phyloP scores from a whole-genome alignment of 257 asterid genomes.

The Thymus quinquecostatus region DNA sequence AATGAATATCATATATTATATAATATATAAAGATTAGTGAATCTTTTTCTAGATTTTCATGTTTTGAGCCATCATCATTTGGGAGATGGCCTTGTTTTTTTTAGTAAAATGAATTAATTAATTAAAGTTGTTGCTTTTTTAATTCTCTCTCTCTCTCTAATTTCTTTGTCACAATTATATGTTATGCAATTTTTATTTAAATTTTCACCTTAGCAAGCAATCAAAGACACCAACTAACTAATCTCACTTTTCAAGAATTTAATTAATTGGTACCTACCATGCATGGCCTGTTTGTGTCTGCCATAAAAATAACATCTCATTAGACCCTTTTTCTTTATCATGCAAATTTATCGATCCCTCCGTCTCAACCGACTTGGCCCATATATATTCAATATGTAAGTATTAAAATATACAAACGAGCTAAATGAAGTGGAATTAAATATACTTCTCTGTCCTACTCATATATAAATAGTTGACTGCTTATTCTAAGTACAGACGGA shows the following conservation, averaged over 20 bases:
- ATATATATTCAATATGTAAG: no score
- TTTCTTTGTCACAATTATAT: slow-evolving; percentile 33
- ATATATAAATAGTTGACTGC: no score
- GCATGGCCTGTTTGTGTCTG: slow-evolving; percentile 75
- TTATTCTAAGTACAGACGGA: no score
- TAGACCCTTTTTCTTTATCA: slow-evolving; percentile 46
- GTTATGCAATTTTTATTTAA: slow-evolving; percentile 20
- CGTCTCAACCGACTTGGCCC: no score
- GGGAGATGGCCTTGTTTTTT: slow-evolving; percentile 54
- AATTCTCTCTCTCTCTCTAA: slow-evolving; percentile 29
- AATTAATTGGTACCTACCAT: slow-evolving; percentile 57
- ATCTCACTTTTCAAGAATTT: slow-evolving; percentile 46
- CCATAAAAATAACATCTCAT: slow-evolving; percentile 61
- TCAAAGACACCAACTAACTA: slow-evolving; percentile 58
- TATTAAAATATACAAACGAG: no score
- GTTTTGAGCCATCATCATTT: slow-evolving; percentile 58
- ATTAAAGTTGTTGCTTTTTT: slow-evolving; percentile 49
- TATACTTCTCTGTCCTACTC: no score
- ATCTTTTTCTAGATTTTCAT: slow-evolving; percentile 59
- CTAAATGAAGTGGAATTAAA: no score
- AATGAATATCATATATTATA: neutral
- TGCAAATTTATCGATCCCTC: neutral
- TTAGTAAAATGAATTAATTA: slow-evolving; percentile 45
- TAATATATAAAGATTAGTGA: slow-evolving; percentile 36
- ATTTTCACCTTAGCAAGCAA: slow-evolving; percentile 48